Evolutionary conservation across 2,329 filamentous ascomycete genomes (phyloP), one percentile per base, ranked within the genome.

Genomic region (Aspergillus quadricinctus): DNA sequence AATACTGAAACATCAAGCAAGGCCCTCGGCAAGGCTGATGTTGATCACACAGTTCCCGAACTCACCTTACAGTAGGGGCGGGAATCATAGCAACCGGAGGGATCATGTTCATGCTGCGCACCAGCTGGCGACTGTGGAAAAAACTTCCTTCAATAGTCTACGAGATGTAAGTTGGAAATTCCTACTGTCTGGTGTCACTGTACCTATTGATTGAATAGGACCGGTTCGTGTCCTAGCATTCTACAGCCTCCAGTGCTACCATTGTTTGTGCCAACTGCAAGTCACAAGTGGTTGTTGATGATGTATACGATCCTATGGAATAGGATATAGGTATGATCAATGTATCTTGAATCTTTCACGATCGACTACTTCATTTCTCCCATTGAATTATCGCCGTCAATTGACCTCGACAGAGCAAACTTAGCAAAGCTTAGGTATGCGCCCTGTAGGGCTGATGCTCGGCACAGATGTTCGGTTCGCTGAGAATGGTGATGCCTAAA

Each of bases 371-470:
- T 19, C 17, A 40, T n/a, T 40, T 40, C 14, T n/a, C 5, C n/a
- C 3, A 4, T 17, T 40, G 37, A 40, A 4, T 40, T 14, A 14
- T n/a, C 11, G 5, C 7, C 11, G 7, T 4, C 37, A 40, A 2
- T 40, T 9, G 11, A 19, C 3, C 3, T 43, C 8, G 10, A 43
- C n/a, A 21, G 7, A n/a, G n/a, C 23, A 23, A 3, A 23, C 23
- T 23, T 23, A 10, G 3, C 41, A 23, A 46, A 46, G 43, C 21
- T 46, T 14, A 14, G 10, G 11, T 23, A 46, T 23, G 19, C 31
- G 60, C 66, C 66, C 53, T 56, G 65, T 70, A 69, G 68, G 68
- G 68, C 68, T 70, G 68, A 69, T 60, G 64, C 60, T 69, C 67
- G 57, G 57, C 64, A 52, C 55, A 56, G 61, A 57, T 61, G 58